Conservation (phyloP, 2,329 filamentous ascomycete genomes). For the Sporothrix pseudoabietina region DNA sequence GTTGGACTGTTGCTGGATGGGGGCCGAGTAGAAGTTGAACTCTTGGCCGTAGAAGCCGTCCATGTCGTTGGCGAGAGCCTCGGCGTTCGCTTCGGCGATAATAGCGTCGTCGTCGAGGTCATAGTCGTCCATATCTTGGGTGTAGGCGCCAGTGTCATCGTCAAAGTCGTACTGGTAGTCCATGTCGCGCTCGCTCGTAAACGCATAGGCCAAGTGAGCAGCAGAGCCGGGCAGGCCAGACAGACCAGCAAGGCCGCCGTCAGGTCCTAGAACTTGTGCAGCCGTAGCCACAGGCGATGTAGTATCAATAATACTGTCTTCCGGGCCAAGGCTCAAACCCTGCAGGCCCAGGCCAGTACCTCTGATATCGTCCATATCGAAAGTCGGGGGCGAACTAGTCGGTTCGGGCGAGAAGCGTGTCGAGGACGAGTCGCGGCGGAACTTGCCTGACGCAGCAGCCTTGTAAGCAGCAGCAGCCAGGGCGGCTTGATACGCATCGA, state of each 20-base stretch:
- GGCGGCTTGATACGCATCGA: slow-evolving; percentile 74
- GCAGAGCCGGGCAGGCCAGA: neutral
- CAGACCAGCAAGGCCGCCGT: neutral
- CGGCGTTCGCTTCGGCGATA: slow-evolving; percentile 92
- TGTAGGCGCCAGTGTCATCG: slow-evolving; percentile 52
- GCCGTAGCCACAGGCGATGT: slow-evolving; percentile 35
- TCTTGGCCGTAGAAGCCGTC: slow-evolving; percentile 96
- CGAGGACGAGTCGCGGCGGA: slow-evolving; percentile 61
- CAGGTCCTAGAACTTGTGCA: neutral
- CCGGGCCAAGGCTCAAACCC: neutral
- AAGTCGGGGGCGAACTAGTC: neutral
- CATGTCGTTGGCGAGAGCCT: slow-evolving; percentile 85
- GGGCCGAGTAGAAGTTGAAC: slow-evolving; percentile 87
- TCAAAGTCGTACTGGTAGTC: slow-evolving; percentile 58
- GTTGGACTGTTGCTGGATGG: slow-evolving; percentile 44
- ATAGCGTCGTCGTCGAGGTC: slow-evolving; percentile 81
- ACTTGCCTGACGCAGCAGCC: slow-evolving; percentile 75
- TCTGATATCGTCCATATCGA: slow-evolving; percentile 4
- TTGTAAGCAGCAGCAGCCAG: slow-evolving; percentile 78
- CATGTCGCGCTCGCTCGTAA: slow-evolving; percentile 36
- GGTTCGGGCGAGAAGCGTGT: slow-evolving; percentile 37
- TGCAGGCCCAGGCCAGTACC: slow-evolving; percentile 19
- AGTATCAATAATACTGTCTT: slow-evolving; percentile 34
- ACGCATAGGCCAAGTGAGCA: slow-evolving; percentile 31
- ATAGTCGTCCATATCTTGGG: slow-evolving; percentile 59